A percentile compares a stretch with the other conserved stretches of the same genome.
These are phyloP conservation scores for Talaromyces marneffei DNA, from an alignment of 2,329 filamentous ascomycete species.

Conservation along the genomic window DNA sequence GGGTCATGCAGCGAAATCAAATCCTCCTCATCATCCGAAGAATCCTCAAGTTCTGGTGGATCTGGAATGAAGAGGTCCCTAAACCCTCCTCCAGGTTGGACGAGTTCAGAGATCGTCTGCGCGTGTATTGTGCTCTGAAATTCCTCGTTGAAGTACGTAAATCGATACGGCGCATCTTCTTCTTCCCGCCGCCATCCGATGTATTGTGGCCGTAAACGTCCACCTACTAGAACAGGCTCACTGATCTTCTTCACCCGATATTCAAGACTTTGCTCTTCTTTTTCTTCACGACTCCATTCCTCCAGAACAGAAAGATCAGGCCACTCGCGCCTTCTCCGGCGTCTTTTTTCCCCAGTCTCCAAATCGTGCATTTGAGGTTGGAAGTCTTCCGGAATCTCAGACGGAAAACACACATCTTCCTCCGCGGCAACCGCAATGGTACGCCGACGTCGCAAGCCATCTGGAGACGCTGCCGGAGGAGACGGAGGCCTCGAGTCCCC, in stretches of 20 bases:
- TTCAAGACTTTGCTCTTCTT: slow-evolving; percentile 76
- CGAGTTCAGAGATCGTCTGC: slow-evolving; percentile 86
- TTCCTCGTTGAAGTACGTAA: slow-evolving; percentile 98
- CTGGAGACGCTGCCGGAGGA: slow-evolving; percentile 32
- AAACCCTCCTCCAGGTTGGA: slow-evolving; percentile 79
- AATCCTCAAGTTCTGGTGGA: slow-evolving; percentile 67
- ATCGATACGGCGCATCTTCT: slow-evolving; percentile 86
- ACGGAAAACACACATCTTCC: slow-evolving; percentile 89
- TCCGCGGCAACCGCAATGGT: slow-evolving; percentile 62
- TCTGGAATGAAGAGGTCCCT: slow-evolving; percentile 86
- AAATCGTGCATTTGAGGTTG: slow-evolving; percentile 45
- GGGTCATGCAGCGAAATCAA: slow-evolving; percentile 13
- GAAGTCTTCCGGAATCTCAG: slow-evolving; percentile 72
- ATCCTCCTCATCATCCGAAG: slow-evolving; percentile 57
- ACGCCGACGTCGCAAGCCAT: slow-evolving; percentile 45
- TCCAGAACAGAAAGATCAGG: slow-evolving; percentile 79
- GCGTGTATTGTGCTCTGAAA: slow-evolving; percentile 94
- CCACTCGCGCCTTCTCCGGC: slow-evolving; percentile 69
- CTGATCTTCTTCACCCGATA: slow-evolving; percentile 85
- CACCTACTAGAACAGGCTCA: slow-evolving; percentile 87
- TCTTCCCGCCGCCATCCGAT: slow-evolving; percentile 79
- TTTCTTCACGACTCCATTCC: slow-evolving; percentile 86
- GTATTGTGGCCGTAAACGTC: slow-evolving; percentile 73
- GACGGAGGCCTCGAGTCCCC: slow-evolving; percentile 32
- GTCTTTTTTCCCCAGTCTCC: slow-evolving; percentile 37